Conservation (phyloP, 1,284 basidiomycete genomes). For the Rhodotorula sp. region DNA sequence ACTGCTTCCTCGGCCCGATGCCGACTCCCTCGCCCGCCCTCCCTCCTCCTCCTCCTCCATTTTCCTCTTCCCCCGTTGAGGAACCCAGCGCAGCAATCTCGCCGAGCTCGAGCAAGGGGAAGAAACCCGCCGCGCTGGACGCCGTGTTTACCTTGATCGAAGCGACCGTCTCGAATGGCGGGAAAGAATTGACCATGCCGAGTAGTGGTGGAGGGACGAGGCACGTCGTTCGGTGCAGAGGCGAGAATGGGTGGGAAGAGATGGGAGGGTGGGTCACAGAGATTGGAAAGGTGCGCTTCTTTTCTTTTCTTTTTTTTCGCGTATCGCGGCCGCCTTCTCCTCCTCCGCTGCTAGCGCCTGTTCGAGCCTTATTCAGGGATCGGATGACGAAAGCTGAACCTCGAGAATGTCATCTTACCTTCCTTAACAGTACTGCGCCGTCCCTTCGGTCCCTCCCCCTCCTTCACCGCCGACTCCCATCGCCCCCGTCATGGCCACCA, state of each 20-base stretch:
- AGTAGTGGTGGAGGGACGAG: constrained; percentile 14
- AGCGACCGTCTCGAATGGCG: neutral
- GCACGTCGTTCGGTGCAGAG: constrained; percentile 21
- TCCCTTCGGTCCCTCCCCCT: constrained; percentile 5
- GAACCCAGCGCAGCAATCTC: too few species aligned
- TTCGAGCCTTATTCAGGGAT: too few species aligned
- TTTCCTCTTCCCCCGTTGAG: neutral
- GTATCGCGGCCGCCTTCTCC: neutral
- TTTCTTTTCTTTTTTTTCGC: neutral
- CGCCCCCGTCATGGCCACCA: neutral
- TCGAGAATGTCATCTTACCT: neutral
- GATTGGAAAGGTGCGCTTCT: constrained; percentile 16
- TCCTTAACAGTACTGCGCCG: constrained; percentile 6
- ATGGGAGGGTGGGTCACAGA: constrained; percentile 25
- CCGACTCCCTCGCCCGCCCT: constrained; percentile 13
- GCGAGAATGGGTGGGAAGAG: constrained; percentile 22
- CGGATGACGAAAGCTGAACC: too few species aligned
- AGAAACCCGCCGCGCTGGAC: constrained; percentile 8
- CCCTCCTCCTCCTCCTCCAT: neutral
- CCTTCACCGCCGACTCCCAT: constrained; percentile 3
- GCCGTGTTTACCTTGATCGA: constrained; percentile 28
- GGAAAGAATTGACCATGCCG: constrained; percentile 1
- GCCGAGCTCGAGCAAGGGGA: neutral
- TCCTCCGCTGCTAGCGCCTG: neutral
- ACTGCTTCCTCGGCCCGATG: constrained; percentile 35